Evolutionary conservation across 1,139 yeast genomes (phyloP), one percentile per base, ranked within the genome.

Genomic region (Hansenula lynferdii): DNA sequence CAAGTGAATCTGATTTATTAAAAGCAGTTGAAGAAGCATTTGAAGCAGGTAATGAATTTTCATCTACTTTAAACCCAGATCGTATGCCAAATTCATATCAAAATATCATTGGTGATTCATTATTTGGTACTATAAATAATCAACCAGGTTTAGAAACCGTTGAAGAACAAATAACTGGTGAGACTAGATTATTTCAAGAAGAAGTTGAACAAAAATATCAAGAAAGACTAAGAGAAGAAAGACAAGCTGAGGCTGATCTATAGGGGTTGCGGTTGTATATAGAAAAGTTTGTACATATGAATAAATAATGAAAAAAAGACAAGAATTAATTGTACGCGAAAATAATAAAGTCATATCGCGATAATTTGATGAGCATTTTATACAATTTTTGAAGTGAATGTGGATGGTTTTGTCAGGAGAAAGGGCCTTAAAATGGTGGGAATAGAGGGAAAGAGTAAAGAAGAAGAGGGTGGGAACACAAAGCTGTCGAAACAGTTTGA

Each of bases 11-110:
- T 14, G 62, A 62, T 29, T 50, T 65, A 10, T 32, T 45, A 33
- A 46, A 48, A 17, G 58, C 57, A 15, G 49, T 65, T 8, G 66
- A 62, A 20, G 51, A 53, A 16, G 65, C 56, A 0, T 64, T 64
- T 38, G 28, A 28, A 7, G 23, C 38, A 21, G 50, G 48, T 25
- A 43, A 44, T 26, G 32, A 23, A 31, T n/a, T 17, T 8, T 23
- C 23, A 10, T 16, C 36, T 10, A 41, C 26, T 4, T 19, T 12
- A 21, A 30, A 33, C n/a, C 36, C 43, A 21, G 36, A 35, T 11
- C 18, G 12, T 9, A 27, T 25, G n/a, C 16, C 25, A 7, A 42
- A 45, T 33, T 38, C 48, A 4, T 36, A 48, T 36, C 53, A 57
- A 37, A 37, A 45, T 24, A 35, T 32, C 8, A 40, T 58, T 20